Evolutionary conservation across 805 yeast species (phyloP).

Genomic region (Lachancea cidri): DNA sequence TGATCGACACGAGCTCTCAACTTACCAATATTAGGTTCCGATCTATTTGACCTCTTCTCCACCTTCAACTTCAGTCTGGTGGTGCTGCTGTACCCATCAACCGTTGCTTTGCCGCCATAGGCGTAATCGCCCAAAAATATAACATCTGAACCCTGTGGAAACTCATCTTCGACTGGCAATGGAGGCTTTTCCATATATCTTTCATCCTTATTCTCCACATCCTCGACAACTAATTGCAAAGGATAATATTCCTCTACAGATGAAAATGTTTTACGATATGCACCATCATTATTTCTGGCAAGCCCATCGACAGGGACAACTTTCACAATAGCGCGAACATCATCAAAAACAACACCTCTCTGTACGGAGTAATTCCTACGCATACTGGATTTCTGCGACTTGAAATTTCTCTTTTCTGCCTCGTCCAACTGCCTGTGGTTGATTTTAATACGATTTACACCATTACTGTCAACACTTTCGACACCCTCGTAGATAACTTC

Average conservation of each 20-base stretch:
- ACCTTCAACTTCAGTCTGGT: slow-evolving; percentile 50
- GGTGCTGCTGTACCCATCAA: slow-evolving; percentile 52
- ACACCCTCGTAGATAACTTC: slow-evolving; percentile 38
- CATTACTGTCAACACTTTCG: slow-evolving; percentile 7
- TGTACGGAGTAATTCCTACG: slow-evolving; percentile 41
- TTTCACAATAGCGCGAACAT: slow-evolving; percentile 53
- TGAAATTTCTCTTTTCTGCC: slow-evolving; percentile 45
- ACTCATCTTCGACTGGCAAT: slow-evolving; percentile 73
- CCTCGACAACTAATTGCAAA: slow-evolving; percentile 73
- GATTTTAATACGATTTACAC: slow-evolving; percentile 30
- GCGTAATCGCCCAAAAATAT: slow-evolving; percentile 82
- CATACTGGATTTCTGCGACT: slow-evolving; percentile 37
- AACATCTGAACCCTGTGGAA: slow-evolving; percentile 64
- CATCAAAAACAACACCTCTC: slow-evolving; percentile 58
- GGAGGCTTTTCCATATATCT: slow-evolving; percentile 72
- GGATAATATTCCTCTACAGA: slow-evolving; percentile 56
- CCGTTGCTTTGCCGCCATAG: slow-evolving; percentile 73
- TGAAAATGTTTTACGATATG: slow-evolving; percentile 67
- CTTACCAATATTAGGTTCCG: slow-evolving; percentile 64
- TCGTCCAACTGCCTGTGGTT: slow-evolving; percentile 39
- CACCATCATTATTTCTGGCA: slow-evolving; percentile 63
- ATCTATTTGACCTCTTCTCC: slow-evolving; percentile 39
- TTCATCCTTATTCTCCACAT: slow-evolving; percentile 65
- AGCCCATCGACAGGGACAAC: slow-evolving; percentile 79
- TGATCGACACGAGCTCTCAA: slow-evolving; percentile 54